Evolutionary conservation across 1,284 basidiomycete genomes (phyloP), one percentile per base, ranked within the genome.

Genomic region (Apiotrichum domesticum): DNA sequence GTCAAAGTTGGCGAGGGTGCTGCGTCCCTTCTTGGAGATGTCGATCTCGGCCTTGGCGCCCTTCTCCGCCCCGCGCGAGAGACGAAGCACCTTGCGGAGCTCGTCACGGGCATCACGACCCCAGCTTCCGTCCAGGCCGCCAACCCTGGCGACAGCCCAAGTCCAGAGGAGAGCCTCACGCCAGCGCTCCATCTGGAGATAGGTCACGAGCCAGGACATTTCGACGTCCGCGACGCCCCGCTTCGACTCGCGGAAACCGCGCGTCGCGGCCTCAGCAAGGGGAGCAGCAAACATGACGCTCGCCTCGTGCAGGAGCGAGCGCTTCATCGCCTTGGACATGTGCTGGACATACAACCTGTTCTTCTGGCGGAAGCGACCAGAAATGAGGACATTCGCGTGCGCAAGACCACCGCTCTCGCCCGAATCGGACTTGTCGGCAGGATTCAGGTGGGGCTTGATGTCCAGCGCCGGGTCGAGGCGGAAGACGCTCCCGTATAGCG

Each of bases 391-490:
- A 15, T 63, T 59, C 46, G 71, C 71, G 55, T 73, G 63, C 52
- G 68, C 63, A 2, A 74, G 61, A 29, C 69, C 72, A 4, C 71
- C 71, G 71, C 71, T 72, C 60, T 74, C 71, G 52, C 72, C 72
- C 7, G 59, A 45, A 21, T 65, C 60, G 34, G 66, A 63, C 2
- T 55, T 40, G 44, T 68, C 64, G 35, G 62, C 52, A 0, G 53
- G 42, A 0, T 57, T 46, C 43, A 73, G 43, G 40, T 54, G 42
- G 1, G 64, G 65, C 14, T 50, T 50, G 50, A 73, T 69, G 6
- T 45, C 41, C n/a, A 71, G 56, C 7, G 56, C 56, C 3, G 63
- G 58, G 48, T 70, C 71, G n/a, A 70, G 48, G 9, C 72, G 68
- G 49, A 68, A 43, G 14, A 73, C 58, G 14, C 62, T 51, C 34